Evolutionary conservation across 2,329 filamentous ascomycete genomes (phyloP), one percentile per base, ranked within the genome.

Genomic region (Colletotrichum musae): DNA sequence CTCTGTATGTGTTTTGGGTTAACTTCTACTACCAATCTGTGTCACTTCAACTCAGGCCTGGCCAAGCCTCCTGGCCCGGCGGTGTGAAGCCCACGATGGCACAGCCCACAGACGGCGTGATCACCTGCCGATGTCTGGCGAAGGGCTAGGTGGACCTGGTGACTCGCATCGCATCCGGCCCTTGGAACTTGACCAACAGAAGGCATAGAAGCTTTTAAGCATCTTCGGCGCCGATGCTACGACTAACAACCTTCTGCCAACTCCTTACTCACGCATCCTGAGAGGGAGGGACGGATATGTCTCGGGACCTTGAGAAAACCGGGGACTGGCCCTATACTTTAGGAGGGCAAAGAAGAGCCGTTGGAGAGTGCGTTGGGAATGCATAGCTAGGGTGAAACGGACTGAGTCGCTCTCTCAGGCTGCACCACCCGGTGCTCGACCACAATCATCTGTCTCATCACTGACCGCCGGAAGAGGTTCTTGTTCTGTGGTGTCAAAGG

Each of bases 341-440:
- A 21, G 43, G 47, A 59, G 15, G 60, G 28, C 32, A 28, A 21
- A 41, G 57, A 18, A 18, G 56, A 43, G 56, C 51, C 50, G 62
- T 60, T 69, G 45, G 61, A 67, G 51, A 61, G 26, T 32, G 24
- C 41, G 32, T 39, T 32, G 62, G 63, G 66, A 67, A 67, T 57
- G 62, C 62, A 57, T 68, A 36, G 6, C 48, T 57, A 69, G 51
- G 48, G 50, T 69, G 67, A 69, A 69, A 69, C 67, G 51, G 36
- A 65, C 57, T 56, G 67, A 60, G 62, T 69, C 62, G 62, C 36
- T 28, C 18, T 57, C 56, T 57, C 24, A 21, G 54, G 50, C 21
- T 67, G 57, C 62, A 36, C 54, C 47, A 36, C 67, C 62, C 51
- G 51, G 50, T 70, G 51, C 56, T 52, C 63, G 39, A 57, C 67